Evolutionary conservation across 768 basidiomycete genomes (phyloP).

Genomic region (Lactarius psammicola): DNA sequence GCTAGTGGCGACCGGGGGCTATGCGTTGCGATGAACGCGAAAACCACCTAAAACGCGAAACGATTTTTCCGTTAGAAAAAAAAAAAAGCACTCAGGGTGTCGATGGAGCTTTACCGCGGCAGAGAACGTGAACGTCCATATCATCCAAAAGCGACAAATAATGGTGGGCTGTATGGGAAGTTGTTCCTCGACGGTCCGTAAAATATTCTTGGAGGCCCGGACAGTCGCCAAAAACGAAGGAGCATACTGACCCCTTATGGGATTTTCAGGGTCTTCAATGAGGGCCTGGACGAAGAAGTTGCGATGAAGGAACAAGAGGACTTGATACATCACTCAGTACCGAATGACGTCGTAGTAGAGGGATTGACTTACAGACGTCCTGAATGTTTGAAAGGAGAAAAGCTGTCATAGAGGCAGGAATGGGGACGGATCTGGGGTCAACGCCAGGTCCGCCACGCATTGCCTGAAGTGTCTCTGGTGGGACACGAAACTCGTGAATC

Average conservation of each 20-base stretch:
- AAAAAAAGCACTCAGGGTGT: slow-evolving; percentile 31
- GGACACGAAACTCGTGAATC: slow-evolving; percentile 62
- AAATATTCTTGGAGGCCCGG: slow-evolving; percentile 47
- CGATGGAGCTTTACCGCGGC: slow-evolving; percentile 54
- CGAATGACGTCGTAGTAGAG: slow-evolving; percentile 39
- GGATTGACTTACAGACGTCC: slow-evolving; percentile 37
- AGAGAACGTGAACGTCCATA: slow-evolving; percentile 58
- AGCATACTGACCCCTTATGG: slow-evolving; percentile 47
- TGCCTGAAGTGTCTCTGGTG: slow-evolving; percentile 44
- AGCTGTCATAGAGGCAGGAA: slow-evolving; percentile 40
- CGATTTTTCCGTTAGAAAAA: background rate
- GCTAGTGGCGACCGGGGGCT: slow-evolving; percentile 70
- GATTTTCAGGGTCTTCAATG: slow-evolving; percentile 46
- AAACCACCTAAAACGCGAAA: slow-evolving; percentile 52
- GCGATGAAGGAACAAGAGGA: slow-evolving; percentile 55
- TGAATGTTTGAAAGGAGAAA: slow-evolving; percentile 40
- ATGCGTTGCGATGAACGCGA: slow-evolving; percentile 75
- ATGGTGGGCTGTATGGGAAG: slow-evolving; percentile 46
- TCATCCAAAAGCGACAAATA: slow-evolving; percentile 52
- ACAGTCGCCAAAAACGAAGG: slow-evolving; percentile 54
- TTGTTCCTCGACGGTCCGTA: slow-evolving; percentile 43
- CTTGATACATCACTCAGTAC: slow-evolving; percentile 33
- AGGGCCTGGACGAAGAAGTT: slow-evolving; percentile 58
- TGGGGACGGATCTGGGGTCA: slow-evolving; percentile 29
- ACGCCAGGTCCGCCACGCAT: slow-evolving; percentile 34